phyloP scores from a whole-genome alignment of 768 basidiomycete species.

The Filobasidium floriforme region DNA sequence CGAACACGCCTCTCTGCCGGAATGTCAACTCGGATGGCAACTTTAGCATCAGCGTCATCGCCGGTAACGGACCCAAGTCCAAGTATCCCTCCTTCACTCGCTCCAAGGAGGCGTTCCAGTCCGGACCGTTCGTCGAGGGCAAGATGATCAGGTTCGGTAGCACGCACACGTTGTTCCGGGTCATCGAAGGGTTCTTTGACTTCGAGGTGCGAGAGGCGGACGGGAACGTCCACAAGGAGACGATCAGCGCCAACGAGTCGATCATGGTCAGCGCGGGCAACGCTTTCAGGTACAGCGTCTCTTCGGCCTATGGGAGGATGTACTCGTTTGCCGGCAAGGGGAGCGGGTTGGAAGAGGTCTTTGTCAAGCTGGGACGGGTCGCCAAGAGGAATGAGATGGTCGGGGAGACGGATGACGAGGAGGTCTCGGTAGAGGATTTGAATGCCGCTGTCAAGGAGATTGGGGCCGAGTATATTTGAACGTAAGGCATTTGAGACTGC shows the following conservation, averaged over 20 bases:
- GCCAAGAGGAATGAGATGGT: slow-evolving; percentile 21
- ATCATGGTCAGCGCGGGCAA: slow-evolving; percentile 17
- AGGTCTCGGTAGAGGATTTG: neutral
- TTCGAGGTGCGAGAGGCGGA: slow-evolving; percentile 10
- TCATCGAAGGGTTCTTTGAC: slow-evolving; percentile 18
- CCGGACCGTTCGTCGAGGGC: slow-evolving; percentile 9
- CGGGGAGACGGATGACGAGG: slow-evolving; percentile 16
- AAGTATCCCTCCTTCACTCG: slow-evolving; percentile 9
- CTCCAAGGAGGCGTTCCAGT: neutral
- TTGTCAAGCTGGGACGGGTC: slow-evolving; percentile 11
- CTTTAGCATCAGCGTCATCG: slow-evolving; percentile 20
- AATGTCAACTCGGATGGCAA: slow-evolving; percentile 8
- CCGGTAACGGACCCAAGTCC: slow-evolving; percentile 16
- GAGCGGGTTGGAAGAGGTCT: slow-evolving; percentile 23
- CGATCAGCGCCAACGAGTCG: slow-evolving; percentile 14
- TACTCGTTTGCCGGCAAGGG: slow-evolving; percentile 21
- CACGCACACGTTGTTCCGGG: slow-evolving; percentile 14
- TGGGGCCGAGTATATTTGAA: slow-evolving; percentile 14
- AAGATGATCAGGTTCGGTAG: slow-evolving; percentile 14
- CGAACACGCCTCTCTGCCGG: slow-evolving; percentile 14
- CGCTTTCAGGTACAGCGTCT: slow-evolving; percentile 16
- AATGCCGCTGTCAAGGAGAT: slow-evolving; percentile 12
- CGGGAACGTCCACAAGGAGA: slow-evolving; percentile 7
- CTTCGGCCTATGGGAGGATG: slow-evolving; percentile 15
- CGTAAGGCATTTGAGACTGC: neutral